Percentiles rank a stretch among this genome's conserved stretches.
phyloP scores from a whole-genome alignment of 179 eudicot species.

The Camellia oleifera region DNA sequence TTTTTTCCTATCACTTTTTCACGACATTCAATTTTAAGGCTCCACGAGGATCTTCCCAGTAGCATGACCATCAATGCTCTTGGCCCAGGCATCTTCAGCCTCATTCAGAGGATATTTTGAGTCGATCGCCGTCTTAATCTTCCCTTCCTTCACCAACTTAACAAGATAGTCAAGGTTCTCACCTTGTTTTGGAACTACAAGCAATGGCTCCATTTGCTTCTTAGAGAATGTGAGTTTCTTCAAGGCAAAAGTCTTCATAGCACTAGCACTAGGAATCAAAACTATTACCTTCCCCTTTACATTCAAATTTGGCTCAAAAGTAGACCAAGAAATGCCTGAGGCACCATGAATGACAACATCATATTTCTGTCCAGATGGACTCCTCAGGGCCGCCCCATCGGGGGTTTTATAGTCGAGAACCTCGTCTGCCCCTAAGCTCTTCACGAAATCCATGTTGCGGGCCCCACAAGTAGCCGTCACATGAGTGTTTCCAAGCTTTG shows the following conservation, averaged over 20 bases:
- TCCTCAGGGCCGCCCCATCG: slow-evolving; percentile 46
- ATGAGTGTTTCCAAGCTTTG: slow-evolving; percentile 52
- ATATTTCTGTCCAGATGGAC: slow-evolving; percentile 54
- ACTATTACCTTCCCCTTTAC: slow-evolving; percentile 50
- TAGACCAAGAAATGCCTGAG: slow-evolving; percentile 46
- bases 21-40: background rate
- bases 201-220: slow-evolving; percentile 46
- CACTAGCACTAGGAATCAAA: slow-evolving; percentile 33
- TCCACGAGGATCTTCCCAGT: slow-evolving; percentile 64
- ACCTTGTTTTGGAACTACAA: slow-evolving; percentile 35
- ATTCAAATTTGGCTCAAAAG: slow-evolving; percentile 49
- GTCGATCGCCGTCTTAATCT: slow-evolving; percentile 58
- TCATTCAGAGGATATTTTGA: slow-evolving; percentile 47
- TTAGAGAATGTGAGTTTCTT: slow-evolving; percentile 61
- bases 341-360: slow-evolving; percentile 54
- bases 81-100: slow-evolving; percentile 74
- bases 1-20: too few species aligned
- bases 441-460: slow-evolving; percentile 51
- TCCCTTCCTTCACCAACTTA: slow-evolving; percentile 52
- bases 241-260: slow-evolving; percentile 50
- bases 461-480: slow-evolving; percentile 59
- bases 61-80: slow-evolving; percentile 65
- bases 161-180: slow-evolving; percentile 47
- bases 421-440: slow-evolving; percentile 56
- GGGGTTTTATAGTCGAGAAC: slow-evolving; percentile 53